Evolutionary conservation across 192 early-diverging fungal genomes (phyloP).

Genomic region (Pilobolus umbonatus): DNA sequence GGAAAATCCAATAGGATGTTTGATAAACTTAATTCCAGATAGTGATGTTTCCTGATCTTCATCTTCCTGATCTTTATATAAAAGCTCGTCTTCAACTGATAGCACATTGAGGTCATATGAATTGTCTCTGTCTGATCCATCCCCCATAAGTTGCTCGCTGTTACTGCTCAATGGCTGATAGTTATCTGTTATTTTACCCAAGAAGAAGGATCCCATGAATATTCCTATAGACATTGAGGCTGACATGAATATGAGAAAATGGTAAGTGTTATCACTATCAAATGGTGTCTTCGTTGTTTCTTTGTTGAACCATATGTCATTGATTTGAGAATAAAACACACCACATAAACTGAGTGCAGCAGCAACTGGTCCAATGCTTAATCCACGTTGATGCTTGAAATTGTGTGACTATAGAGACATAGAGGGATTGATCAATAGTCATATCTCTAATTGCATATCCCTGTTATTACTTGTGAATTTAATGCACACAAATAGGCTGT

Average conservation of each 20-base stretch:
- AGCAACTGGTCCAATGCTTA: slow-evolving; percentile 23
- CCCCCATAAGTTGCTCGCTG: no score
- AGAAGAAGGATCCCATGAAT: slow-evolving; percentile 19
- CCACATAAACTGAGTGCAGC: slow-evolving; percentile 22
- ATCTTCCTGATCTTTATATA: neutral
- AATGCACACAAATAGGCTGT: slow-evolving; percentile 24
- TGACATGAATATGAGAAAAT: slow-evolving; percentile 25
- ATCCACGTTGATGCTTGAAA: slow-evolving; percentile 26
- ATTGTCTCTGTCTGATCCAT: neutral
- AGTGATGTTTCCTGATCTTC: slow-evolving; percentile 4
- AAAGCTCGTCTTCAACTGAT: slow-evolving; percentile 1
- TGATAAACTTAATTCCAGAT: slow-evolving; percentile 18
- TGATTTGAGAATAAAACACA: slow-evolving; percentile 28
- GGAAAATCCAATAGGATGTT: slow-evolving; percentile 20
- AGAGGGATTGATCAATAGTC: neutral
- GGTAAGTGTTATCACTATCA: slow-evolving; percentile 11
- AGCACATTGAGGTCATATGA: neutral
- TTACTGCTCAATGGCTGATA: neutral
- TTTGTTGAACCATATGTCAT: slow-evolving; percentile 16
- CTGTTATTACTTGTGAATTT: slow-evolving; percentile 23
- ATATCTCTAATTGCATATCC: neutral
- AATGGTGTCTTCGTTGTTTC: slow-evolving; percentile 8
- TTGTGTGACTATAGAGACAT: slow-evolving; percentile 19
- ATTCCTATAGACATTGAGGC: slow-evolving; percentile 11
- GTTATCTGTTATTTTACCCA: slow-evolving; percentile 12